Base-by-base conservation (phyloP, 108 stramenopile genomes). In the Nitzschia inconspicua region DNA sequence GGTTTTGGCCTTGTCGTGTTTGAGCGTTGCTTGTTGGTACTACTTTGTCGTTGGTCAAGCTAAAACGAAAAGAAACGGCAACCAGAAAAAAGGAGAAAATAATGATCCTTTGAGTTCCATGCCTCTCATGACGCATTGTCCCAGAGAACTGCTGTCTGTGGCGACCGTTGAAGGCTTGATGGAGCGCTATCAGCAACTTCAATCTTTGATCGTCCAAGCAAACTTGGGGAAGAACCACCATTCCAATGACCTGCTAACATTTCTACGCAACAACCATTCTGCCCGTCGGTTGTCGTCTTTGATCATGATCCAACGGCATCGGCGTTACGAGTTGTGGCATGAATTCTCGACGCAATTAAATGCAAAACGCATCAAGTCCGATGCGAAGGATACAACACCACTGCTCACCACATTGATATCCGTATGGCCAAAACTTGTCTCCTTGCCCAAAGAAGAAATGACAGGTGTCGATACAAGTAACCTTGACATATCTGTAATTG, bases 261-360 rank as follows among this genome's bases (percentile, higher is more conserved):
- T 60, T 19, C 24, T 72, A 7, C 63, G 63, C 13, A 31, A 39
- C 8, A 44, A 67, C 63, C 25, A 34, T 29, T 22, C 27, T 36
- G 55, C 48, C 1, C 22, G 66, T 22, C 66, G 67, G 18, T 51
- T 75, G 16, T 61, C 62, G 34, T 68, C 73, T 16, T 44, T 68
- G 16, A 22, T 52, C 19, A 47, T 72, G 53, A 54, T 37, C 53
- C 53, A 29, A 54, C n/a, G n/a, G n/a, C n/a, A n/a, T n/a, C n/a
- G n/a, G n/a, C n/a, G n/a, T n/a, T n/a, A n/a, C n/a, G n/a, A n/a
- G n/a, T 54, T 18, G 50, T 31, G 14, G 29, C 25, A 3, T 36
- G n/a, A 5, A 3, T 7, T 19, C 35, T 20, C 16, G 30, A 34
- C 20, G 2, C 34, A 24, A 50, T 14, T 39, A 39, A 39, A 14